Base-by-base conservation (phyloP, 306 rosid genomes). In the Begonia masoniana region DNA sequence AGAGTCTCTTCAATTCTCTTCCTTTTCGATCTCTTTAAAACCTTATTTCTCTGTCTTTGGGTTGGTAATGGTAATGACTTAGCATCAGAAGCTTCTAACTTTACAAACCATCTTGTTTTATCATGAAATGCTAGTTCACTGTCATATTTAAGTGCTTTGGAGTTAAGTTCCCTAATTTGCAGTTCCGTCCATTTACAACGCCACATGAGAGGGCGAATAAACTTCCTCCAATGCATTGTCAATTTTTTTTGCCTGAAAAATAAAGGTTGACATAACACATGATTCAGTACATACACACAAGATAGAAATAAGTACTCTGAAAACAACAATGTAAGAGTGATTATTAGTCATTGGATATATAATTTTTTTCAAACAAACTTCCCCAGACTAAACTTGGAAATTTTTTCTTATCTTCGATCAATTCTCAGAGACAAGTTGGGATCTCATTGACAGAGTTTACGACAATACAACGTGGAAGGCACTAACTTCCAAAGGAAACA, bases 141-240 rank as follows among this genome's bases (percentile, higher is more conserved):
- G 11, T 75, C 79, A 60, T 86, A 91, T 71, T 81, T 74, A 15
- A 10, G 64, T 13, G 64, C 55, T 68, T 68, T 88, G 48, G 81
- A 79, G 55, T 64, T 73, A 58, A 91, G 86, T 62, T 70, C 71
- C 71, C 51, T 77, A 43, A 86, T 59, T 68, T 54, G 65, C 72
- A 86, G 64, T 63, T 83, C 99, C 43, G 73, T 26, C 96, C 96
- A 86, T 76, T 80, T 91, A 71, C 82, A 77, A 16, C 94, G 88
- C 88, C 84, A 77, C 71, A 41, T 69, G 21, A 79, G 50, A 36
- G 94, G 96, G 54, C 55, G 62, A 61, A 77, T 72, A 69, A 78
- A 91, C 67, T 39, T 77, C 68, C 70, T 81, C 96, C 94, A 91
- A 51, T 81, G 84, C 62, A 6, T 53, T 51, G 88, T 83, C 69